Evolutionary conservation across 371 early-diverging fungal species (phyloP).

Genomic region (Zychaea mexicana): DNA sequence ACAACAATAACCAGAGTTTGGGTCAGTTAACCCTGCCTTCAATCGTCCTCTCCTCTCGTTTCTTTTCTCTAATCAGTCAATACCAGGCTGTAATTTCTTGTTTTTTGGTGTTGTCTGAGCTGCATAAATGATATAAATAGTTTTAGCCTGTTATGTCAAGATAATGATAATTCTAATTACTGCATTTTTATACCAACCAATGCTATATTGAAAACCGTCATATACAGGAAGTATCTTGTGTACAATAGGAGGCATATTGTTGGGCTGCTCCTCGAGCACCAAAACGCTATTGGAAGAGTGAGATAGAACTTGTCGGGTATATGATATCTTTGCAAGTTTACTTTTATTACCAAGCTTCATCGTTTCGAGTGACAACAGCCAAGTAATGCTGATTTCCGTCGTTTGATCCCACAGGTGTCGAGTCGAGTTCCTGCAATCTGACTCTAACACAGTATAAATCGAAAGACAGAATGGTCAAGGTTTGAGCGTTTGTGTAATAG

Average conservation of each 20-base stretch:
- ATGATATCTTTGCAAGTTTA: not conserved
- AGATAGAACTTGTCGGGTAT: no score
- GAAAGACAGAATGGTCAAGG: slow-evolving; percentile 18
- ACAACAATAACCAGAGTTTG: no score
- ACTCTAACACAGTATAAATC: slow-evolving; percentile 26
- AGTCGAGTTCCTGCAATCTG: slow-evolving; percentile 12
- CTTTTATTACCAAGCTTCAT: slow-evolving; percentile 30
- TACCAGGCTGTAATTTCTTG: not conserved
- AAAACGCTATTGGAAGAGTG: slow-evolving; percentile 20
- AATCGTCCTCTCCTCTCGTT: no score
- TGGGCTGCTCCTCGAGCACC: slow-evolving; percentile 23
- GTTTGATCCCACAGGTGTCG: not conserved
- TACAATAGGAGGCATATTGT: slow-evolving; percentile 33
- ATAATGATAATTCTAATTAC: not conserved
- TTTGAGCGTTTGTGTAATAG: not conserved
- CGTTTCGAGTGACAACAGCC: slow-evolving; percentile 17
- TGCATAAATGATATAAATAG: not conserved
- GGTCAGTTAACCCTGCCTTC: no score
- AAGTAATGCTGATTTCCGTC: slow-evolving; percentile 8
- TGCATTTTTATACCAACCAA: slow-evolving; percentile 16
- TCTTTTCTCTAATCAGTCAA: no score
- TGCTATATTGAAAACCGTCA: slow-evolving; percentile 23
- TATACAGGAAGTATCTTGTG: slow-evolving; percentile 26
- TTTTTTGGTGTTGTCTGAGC: slow-evolving; percentile 1
- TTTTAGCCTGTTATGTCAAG: no score